Evolutionary conservation across 169 alveolate species (phyloP).

Genomic region (Cryptosporidium ubiquitum): DNA sequence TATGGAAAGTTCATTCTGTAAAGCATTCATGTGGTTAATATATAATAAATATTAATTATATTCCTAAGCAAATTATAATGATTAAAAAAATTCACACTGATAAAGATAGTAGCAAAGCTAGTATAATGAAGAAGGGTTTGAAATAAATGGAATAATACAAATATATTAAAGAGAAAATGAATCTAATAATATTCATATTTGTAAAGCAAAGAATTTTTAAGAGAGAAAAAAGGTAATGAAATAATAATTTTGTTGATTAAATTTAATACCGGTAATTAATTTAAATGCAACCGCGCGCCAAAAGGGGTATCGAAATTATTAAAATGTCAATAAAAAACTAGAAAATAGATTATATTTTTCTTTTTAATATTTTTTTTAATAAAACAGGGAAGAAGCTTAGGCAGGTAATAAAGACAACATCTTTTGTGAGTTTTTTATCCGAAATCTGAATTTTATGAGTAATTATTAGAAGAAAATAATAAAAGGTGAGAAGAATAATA

Average conservation of each 20-base stretch:
- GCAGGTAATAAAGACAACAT: not conserved
- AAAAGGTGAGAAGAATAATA: not conserved
- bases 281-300: not conserved
- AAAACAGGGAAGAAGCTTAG: not conserved
- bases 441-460: not conserved
- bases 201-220: no score
- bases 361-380: not conserved
- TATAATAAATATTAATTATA: no score
- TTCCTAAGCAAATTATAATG: not conserved
- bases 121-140: not conserved
- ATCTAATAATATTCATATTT: not conserved
- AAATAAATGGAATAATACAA: not conserved
- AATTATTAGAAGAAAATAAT: not conserved
- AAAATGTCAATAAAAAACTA: conserved; percentile 2
- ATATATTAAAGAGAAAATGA: no score
- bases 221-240: not conserved
- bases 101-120: not conserved
- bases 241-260: no score
- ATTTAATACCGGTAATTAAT: not conserved
- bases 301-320: not conserved
- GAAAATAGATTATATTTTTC: conserved; percentile 8
- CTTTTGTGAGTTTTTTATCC: not conserved
- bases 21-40: no score
- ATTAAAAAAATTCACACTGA: no score
- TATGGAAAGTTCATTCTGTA: not conserved